Conservation (phyloP, 1,284 basidiomycete species). For the Agroathelia rolfsii region DNA sequence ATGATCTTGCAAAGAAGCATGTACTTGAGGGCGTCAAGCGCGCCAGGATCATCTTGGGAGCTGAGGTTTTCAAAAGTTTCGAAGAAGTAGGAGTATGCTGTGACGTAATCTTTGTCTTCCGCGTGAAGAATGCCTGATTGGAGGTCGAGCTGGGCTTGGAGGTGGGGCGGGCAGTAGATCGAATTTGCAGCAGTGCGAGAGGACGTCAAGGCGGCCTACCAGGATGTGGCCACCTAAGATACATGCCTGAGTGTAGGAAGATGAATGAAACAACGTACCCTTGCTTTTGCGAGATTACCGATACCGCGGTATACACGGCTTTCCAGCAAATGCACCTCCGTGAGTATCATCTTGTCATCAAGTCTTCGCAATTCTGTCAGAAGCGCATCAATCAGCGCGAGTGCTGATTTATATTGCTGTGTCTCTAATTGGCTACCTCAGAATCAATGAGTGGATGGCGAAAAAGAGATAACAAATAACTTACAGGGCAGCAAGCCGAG, state of each 20-base stretch:
- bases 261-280: conserved; percentile 36
- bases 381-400: conserved; percentile 76
- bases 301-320: conserved; percentile 86
- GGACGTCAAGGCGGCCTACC: conserved; percentile 83
- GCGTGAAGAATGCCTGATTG: conserved; percentile 91
- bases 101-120: conserved; percentile 97
- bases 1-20: conserved; percentile 98
- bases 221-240: background rate
- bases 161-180: conserved; percentile 92
- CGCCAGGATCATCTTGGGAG: conserved; percentile 62
- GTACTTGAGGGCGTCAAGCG: conserved; percentile 89
- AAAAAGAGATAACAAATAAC: conserved; percentile 18
- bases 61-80: conserved; percentile 86
- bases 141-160: conserved; percentile 89
- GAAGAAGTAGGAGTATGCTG: conserved; percentile 96
- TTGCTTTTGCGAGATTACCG: conserved; percentile 90
- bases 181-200: conserved; percentile 92
- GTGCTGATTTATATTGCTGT: conserved; percentile 69
- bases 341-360: conserved; percentile 97
- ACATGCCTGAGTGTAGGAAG: background rate
- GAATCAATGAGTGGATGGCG: conserved; percentile 6
- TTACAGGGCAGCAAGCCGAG: conserved; percentile 77
- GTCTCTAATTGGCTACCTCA: conserved; percentile 62
- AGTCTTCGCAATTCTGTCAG: conserved; percentile 86
- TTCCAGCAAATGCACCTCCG: conserved; percentile 93